phyloP scores from a whole-genome alignment of 1,139 yeast genomes.

The Magnusiomyces sp. region DNA sequence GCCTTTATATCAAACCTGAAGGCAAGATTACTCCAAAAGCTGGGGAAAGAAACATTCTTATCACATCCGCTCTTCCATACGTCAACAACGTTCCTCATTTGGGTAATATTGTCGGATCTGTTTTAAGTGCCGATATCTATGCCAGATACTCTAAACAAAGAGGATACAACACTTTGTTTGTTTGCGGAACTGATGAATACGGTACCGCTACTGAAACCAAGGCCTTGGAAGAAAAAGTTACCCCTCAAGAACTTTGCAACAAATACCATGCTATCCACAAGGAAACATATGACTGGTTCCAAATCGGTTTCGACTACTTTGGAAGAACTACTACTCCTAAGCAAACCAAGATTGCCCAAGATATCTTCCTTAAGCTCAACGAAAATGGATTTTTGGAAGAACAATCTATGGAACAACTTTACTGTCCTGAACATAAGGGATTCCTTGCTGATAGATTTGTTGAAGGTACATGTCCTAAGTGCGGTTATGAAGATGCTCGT shows the following conservation, averaged over 20 bases:
- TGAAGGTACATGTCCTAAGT: conserved; percentile 95
- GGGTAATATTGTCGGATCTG: conserved; percentile 95
- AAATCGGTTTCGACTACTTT: conserved; percentile 85
- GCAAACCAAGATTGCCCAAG: conserved; percentile 95
- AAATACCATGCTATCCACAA: conserved; percentile 81
- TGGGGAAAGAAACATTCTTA: conserved; percentile 68
- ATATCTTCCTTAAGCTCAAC: conserved; percentile 67
- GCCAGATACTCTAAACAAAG: conserved; percentile 85
- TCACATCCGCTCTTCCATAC: conserved; percentile 94
- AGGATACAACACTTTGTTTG: conserved; percentile 73
- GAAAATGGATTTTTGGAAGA: conserved; percentile 76
- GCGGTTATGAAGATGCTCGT: conserved; percentile 92
- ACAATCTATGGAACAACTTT: conserved; percentile 79
- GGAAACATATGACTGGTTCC: conserved; percentile 94
- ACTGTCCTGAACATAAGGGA: conserved; percentile 83
- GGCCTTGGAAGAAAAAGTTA: conserved; percentile 85
- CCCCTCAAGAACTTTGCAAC: conserved; percentile 83
- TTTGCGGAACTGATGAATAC: conserved; percentile 98
- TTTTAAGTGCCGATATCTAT: conserved; percentile 87
- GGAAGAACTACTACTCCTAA: conserved; percentile 91
- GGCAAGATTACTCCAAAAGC: conserved; percentile 45
- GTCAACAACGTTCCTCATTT: conserved; percentile 97
- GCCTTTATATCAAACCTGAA: conserved; percentile 24
- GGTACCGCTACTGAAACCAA: conserved; percentile 99
- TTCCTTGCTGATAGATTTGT: conserved; percentile 94